Conservation (phyloP, 352 stramenopile genomes). For the Phytopythium oedochilum region DNA sequence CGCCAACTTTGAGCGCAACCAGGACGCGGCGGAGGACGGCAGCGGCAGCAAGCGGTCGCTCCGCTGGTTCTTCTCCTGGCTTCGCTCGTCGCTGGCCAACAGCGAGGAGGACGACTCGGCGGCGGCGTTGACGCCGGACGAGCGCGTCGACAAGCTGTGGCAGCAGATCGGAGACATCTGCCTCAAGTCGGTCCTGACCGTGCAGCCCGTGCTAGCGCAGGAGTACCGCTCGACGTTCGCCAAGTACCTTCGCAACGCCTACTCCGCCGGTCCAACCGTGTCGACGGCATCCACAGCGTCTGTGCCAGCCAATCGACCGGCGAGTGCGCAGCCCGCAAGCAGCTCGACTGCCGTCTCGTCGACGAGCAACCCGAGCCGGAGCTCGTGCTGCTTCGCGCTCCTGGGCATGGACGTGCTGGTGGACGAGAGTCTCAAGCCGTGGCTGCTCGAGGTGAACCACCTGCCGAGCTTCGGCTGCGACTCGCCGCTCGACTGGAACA, state of each 20-base stretch:
- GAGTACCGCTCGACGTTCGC: slow-evolving; percentile 90
- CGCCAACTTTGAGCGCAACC: slow-evolving; percentile 85
- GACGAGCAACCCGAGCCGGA: neutral
- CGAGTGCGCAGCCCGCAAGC: slow-evolving; percentile 6
- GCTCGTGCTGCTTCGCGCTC: slow-evolving; percentile 87
- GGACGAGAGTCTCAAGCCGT: slow-evolving; percentile 92
- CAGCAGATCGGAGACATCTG: slow-evolving; percentile 92
- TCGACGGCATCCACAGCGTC: neutral
- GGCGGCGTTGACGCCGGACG: slow-evolving; percentile 33
- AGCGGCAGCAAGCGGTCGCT: slow-evolving; percentile 85
- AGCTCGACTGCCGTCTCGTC: neutral
- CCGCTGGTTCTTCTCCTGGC: slow-evolving; percentile 91
- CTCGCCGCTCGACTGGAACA: slow-evolving; percentile 91
- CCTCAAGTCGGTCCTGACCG: slow-evolving; percentile 91
- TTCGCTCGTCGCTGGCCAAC: slow-evolving; percentile 25
- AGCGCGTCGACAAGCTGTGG: slow-evolving; percentile 84
- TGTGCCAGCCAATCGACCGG: slow-evolving; percentile 5
- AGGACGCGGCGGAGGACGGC: slow-evolving; percentile 48
- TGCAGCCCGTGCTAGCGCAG: slow-evolving; percentile 89
- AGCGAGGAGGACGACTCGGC: neutral
- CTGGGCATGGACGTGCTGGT: slow-evolving; percentile 97
- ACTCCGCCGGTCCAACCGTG: slow-evolving; percentile 18
- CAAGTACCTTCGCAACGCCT: slow-evolving; percentile 65
- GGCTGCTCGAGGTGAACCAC: slow-evolving; percentile 98
- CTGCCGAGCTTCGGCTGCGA: slow-evolving; percentile 95